These are phyloP conservation scores for Trypanosoma theileri DNA, from an alignment of 208 protist genomes.

Conservation along the genomic window DNA sequence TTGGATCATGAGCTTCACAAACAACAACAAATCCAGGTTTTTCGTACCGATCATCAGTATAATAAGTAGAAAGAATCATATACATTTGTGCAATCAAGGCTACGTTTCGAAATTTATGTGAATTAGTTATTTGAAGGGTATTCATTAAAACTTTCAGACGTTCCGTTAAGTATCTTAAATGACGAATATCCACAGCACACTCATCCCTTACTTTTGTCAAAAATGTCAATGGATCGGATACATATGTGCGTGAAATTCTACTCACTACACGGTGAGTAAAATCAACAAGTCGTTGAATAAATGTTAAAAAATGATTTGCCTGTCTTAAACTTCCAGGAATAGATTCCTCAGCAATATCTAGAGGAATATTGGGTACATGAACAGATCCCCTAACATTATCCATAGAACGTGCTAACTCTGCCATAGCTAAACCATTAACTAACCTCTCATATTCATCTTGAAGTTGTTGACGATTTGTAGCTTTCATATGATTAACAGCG, in stretches of 20 bases:
- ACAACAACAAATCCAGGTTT: conserved; percentile 92
- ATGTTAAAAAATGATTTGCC: conserved; percentile 95
- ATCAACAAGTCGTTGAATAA: conserved; percentile 94
- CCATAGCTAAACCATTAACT: conserved; percentile 88
- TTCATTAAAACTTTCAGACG: conserved; percentile 94
- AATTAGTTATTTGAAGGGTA: conserved; percentile 95
- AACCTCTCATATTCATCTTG: conserved; percentile 94
- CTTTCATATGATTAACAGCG: conserved; percentile 78
- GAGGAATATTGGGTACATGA: conserved; percentile 43
- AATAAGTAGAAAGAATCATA: conserved; percentile 93
- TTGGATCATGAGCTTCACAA: conserved; percentile 96
- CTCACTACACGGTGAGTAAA: conserved; percentile 91
- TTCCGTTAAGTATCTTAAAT: conserved; percentile 85
- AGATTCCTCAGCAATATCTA: conserved; percentile 89
- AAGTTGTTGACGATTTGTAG: conserved; percentile 87
- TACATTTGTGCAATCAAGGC: conserved; percentile 95
- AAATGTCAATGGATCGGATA: conserved; percentile 86
- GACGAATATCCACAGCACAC: conserved; percentile 79
- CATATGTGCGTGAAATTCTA: conserved; percentile 85
- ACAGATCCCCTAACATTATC: conserved; percentile 18
- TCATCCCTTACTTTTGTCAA: conserved; percentile 88
- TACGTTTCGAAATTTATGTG: conserved; percentile 91
- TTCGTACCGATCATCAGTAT: conserved; percentile 88
- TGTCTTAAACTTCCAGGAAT: conserved; percentile 96
- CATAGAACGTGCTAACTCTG: conserved; percentile 57